phyloP scores from a whole-genome alignment of 1,284 basidiomycete genomes.

The Malassezia sp. region DNA sequence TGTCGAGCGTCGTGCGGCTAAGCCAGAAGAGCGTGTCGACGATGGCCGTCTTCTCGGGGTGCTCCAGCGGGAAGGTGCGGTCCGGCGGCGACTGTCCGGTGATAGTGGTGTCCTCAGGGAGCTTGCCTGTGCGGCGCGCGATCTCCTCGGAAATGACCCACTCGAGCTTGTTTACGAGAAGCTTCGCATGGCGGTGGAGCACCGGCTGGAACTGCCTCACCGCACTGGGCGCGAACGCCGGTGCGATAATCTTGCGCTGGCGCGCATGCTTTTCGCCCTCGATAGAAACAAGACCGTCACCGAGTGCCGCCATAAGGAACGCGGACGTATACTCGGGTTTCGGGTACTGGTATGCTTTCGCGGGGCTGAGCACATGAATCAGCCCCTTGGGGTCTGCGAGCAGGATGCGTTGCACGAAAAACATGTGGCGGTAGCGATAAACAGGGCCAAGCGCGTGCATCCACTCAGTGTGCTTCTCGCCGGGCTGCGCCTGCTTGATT shows the following conservation, averaged over 20 bases:
- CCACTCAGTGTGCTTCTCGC: slow-evolving; percentile 15
- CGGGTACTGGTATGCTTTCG: slow-evolving; percentile 37
- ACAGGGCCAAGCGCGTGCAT: slow-evolving; percentile 21
- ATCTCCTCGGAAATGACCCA: slow-evolving; percentile 17
- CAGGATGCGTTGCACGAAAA: slow-evolving; percentile 32
- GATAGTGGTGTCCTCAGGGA: slow-evolving; percentile 7
- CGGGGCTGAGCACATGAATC: slow-evolving; percentile 29
- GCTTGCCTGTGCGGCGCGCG: slow-evolving; percentile 20
- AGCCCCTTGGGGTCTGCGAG: slow-evolving; percentile 35
- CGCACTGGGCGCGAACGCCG: slow-evolving; percentile 28
- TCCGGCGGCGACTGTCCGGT: not conserved
- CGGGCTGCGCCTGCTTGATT: slow-evolving; percentile 13
- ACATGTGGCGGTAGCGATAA: slow-evolving; percentile 35
- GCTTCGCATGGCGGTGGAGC: slow-evolving; percentile 23
- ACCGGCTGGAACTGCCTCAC: slow-evolving; percentile 20
- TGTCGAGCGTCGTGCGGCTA: slow-evolving; percentile 31
- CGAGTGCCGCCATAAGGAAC: slow-evolving; percentile 30
- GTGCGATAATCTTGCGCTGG: slow-evolving; percentile 28
- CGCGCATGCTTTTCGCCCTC: slow-evolving; percentile 41
- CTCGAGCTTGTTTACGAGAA: slow-evolving; percentile 22
- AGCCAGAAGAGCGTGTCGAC: slow-evolving; percentile 29
- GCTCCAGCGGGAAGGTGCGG: not conserved
- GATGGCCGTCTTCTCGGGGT: slow-evolving; percentile 8
- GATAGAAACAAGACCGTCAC: slow-evolving; percentile 33
- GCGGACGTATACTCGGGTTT: slow-evolving; percentile 28